Evolutionary conservation across 805 yeast species (phyloP).

Genomic region (Lachancea thermotolerans): DNA sequence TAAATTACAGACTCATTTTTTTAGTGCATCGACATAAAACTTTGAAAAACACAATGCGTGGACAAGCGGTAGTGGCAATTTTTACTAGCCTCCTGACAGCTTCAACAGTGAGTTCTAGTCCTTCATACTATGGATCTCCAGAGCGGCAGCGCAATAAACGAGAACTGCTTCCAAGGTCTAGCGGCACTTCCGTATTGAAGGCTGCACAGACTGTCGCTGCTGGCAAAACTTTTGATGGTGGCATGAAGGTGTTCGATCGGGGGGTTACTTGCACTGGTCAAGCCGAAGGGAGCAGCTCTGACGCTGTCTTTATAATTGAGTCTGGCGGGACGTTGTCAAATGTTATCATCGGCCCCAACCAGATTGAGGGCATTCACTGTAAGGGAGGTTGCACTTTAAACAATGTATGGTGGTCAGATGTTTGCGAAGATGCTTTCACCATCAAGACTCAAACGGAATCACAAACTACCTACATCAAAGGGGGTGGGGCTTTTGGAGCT

Average conservation of each 20-base stretch:
- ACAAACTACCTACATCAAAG: background rate
- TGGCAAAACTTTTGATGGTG: background rate
- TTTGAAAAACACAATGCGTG: too few relatives aligned
- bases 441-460: background rate
- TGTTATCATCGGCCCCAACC: background rate
- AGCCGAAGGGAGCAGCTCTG: background rate
- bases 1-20: too few relatives aligned
- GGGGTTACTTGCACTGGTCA: conserved; percentile 1
- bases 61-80: too few relatives aligned
- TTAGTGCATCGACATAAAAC: too few relatives aligned
- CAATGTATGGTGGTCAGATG: background rate
- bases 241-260: background rate
- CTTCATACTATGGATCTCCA: too few relatives aligned
- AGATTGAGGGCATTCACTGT: background rate
- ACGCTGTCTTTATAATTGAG: conserved; percentile 1
- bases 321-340: background rate
- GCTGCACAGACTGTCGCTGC: background rate
- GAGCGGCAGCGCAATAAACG: too few relatives aligned
- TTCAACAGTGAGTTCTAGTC: too few relatives aligned
- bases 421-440: conserved; percentile 1
- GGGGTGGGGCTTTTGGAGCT: conserved; percentile 2
- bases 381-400: background rate
- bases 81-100: too few relatives aligned
- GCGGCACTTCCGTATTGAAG: background rate
- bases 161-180: conserved; percentile 8